Evolutionary conservation across 345 rosid species (phyloP).

Genomic region (Citrus sp.): DNA sequence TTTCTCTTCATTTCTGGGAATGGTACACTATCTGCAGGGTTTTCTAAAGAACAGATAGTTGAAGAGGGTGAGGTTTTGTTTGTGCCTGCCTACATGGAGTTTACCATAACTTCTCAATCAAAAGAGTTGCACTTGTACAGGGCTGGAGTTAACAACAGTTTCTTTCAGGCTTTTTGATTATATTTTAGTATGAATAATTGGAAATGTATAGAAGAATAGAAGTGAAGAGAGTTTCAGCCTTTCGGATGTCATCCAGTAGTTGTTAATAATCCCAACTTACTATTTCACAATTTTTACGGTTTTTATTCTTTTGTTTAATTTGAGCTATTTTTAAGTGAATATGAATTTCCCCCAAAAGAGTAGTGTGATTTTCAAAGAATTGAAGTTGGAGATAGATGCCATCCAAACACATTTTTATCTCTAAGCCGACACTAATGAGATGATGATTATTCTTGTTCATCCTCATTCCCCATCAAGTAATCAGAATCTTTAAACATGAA

Average conservation of each 20-base stretch:
- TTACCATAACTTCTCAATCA: conserved; percentile 9
- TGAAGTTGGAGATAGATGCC: background rate
- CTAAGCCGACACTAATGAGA: background rate
- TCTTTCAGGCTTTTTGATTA: conserved; percentile 27
- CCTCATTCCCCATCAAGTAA: background rate
- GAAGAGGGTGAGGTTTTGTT: conserved; percentile 30
- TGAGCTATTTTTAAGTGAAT: background rate
- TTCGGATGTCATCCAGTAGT: background rate
- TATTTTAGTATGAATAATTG: background rate
- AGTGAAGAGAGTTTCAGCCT: background rate
- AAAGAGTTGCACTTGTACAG: conserved; percentile 33
- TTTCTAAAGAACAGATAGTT: conserved; percentile 4
- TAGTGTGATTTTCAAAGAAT: background rate
- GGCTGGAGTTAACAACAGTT: conserved; percentile 42
- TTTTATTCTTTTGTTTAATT: background rate
- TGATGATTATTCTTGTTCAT: background rate
- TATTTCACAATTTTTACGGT: background rate
- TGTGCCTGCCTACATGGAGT: conserved; percentile 28
- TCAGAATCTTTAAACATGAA: background rate
- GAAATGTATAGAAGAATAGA: background rate
- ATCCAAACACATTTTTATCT: too few relatives aligned
- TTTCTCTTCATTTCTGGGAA: conserved; percentile 20
- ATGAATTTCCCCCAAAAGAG: background rate
- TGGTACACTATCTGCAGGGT: conserved; percentile 19
- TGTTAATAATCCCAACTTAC: background rate